Evolutionary conservation across 768 basidiomycete genomes (phyloP).

Genomic region (Termitomyces sp.): DNA sequence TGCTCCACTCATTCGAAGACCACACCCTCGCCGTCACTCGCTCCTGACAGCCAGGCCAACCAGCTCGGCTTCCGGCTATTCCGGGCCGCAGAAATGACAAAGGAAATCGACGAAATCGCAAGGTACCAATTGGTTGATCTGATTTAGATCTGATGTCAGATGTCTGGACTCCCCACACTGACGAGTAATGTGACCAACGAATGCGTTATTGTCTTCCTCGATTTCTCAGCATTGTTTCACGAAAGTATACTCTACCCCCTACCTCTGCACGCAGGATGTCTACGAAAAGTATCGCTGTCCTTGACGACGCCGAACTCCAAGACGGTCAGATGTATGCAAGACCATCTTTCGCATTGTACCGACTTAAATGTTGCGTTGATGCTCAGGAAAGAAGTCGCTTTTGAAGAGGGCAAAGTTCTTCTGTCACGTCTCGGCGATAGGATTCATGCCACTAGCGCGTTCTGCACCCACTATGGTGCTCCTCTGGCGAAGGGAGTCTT

Average conservation of each 20-base stretch:
- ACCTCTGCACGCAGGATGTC: constrained; percentile 30
- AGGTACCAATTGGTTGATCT: background rate
- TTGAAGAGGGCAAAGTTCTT: constrained; percentile 73
- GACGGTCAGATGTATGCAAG: constrained; percentile 58
- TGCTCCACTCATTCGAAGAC: too few relatives aligned
- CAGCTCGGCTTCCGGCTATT: background rate
- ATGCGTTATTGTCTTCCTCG: constrained; percentile 6
- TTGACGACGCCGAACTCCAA: constrained; percentile 48
- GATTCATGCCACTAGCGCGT: constrained; percentile 73
- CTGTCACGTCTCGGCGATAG: constrained; percentile 71
- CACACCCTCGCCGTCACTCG: too few relatives aligned
- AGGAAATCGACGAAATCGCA: background rate
- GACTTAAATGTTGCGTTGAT: background rate
- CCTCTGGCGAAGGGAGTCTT: constrained; percentile 80
- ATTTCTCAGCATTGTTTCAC: constrained; percentile 5
- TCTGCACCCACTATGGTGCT: constrained; percentile 91
- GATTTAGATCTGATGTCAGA: background rate
- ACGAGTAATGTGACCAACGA: background rate
- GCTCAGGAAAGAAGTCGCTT: constrained; percentile 75
- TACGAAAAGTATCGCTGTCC: constrained; percentile 48
- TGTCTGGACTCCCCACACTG: background rate
- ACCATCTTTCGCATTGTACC: background rate
- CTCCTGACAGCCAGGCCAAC: too few relatives aligned
- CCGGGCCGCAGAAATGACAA: background rate
- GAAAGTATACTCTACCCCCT: background rate